Percentiles rank a stretch among this genome's conserved stretches.
Conservation (phyloP, 2,329 filamentous ascomycete genomes). For the Penicillium sp. region DNA sequence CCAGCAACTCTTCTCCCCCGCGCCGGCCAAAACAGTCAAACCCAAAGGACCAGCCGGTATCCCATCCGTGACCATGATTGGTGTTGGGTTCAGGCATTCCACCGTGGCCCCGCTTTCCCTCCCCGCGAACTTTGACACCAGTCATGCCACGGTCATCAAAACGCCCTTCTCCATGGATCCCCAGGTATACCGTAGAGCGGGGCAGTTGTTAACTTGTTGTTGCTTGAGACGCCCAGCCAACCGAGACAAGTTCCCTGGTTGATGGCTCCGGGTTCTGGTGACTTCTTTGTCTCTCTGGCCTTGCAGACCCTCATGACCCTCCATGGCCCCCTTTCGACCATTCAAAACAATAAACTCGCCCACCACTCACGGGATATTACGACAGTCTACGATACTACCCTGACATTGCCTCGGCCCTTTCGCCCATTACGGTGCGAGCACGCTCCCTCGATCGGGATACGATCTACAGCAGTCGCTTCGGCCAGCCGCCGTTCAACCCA, state of each 20-base stretch:
- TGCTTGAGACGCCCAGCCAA: not conserved
- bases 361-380: too few relatives aligned
- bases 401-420: not conserved
- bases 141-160: not conserved
- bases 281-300: not conserved
- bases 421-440: not conserved
- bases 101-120: not conserved
- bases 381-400: too few relatives aligned
- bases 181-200: not conserved
- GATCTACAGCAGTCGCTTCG: conserved; percentile 8
- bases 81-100: not conserved
- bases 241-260: not conserved
- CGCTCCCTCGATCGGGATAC: conserved; percentile 11
- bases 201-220: not conserved
- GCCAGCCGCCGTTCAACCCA: not conserved
- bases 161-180: not conserved
- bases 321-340: not conserved
- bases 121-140: not conserved
- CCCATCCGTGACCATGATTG: not conserved
- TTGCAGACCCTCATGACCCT: not conserved
- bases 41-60: not conserved
- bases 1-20: not conserved
- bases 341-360: not conserved
- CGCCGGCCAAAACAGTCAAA: not conserved
- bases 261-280: not conserved